A percentile compares a stretch with the other conserved stretches of the same genome.
These are phyloP conservation scores for Phytopythium sindhum DNA, from an alignment of 352 stramenopile species.

Conservation along the genomic window DNA sequence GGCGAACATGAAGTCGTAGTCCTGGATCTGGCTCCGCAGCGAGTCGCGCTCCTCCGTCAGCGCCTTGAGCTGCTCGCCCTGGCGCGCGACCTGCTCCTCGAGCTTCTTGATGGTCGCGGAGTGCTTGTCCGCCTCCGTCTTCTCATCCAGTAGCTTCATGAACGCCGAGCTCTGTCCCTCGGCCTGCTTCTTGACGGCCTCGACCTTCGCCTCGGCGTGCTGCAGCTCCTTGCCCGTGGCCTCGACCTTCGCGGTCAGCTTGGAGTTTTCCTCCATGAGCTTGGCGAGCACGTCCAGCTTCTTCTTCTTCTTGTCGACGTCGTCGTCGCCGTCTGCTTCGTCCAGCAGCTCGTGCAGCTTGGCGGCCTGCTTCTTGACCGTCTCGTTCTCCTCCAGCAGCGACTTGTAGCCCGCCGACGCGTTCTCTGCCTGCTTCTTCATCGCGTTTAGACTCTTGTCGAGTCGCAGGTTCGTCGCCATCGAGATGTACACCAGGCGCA, in stretches of 20 bases:
- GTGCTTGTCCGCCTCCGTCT: conserved; percentile 53
- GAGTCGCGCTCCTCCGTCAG: conserved; percentile 63
- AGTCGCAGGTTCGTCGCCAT: conserved; percentile 65
- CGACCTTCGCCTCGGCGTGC: conserved; percentile 43
- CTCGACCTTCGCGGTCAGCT: conserved; percentile 41
- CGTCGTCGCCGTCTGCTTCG: conserved; percentile 21
- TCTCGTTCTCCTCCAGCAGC: conserved; percentile 69
- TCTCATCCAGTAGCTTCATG: conserved; percentile 84
- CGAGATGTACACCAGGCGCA: conserved; percentile 73
- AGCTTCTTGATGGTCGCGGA: conserved; percentile 35
- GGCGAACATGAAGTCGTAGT: conserved; percentile 90
- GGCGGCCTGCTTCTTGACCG: conserved; percentile 53
- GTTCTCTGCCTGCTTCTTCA: conserved; percentile 79
- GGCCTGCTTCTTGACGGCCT: conserved; percentile 70
- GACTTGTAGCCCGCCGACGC: conserved; percentile 61
- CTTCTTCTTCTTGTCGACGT: conserved; percentile 38
- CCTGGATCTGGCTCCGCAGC: conserved; percentile 77
- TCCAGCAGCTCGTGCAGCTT: conserved; percentile 62
- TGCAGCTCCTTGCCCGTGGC: conserved; percentile 32
- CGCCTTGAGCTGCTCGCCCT: conserved; percentile 41
- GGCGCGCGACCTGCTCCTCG: conserved; percentile 37
- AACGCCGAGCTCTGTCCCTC: conserved; percentile 73
- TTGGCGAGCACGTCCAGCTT: conserved; percentile 44
- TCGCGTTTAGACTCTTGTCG: conserved; percentile 63
- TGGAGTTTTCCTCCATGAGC: conserved; percentile 63